phyloP scores from a whole-genome alignment of 768 basidiomycete species.

The Mrakia blollopis region DNA sequence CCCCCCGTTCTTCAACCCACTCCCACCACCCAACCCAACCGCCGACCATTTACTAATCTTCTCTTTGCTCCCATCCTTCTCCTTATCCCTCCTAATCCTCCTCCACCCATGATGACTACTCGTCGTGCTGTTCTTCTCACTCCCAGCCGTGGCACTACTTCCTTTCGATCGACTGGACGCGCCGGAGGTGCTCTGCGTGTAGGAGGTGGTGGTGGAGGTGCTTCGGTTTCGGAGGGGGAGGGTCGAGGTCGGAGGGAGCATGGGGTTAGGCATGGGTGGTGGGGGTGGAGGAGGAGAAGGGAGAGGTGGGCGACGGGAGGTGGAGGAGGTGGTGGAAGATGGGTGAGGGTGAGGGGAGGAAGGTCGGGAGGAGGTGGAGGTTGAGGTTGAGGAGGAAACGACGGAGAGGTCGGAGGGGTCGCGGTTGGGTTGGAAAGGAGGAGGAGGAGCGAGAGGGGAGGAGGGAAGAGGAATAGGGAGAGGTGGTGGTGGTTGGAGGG shows the following conservation, averaged over 20 bases:
- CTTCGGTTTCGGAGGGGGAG: not conserved
- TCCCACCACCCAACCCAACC: slow-evolving; percentile 10
- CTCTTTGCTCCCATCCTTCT: not conserved
- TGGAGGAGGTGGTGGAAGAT: not conserved
- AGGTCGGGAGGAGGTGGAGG: not conserved
- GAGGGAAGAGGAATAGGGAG: not conserved
- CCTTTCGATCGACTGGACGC: not conserved
- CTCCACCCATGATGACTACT: not conserved
- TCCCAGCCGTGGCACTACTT: not conserved
- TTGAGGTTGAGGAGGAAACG: not conserved
- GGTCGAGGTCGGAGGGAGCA: not conserved
- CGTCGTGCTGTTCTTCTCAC: not conserved
- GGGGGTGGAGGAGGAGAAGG: not conserved
- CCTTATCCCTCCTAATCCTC: slow-evolving; percentile 9
- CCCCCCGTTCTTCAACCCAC: slow-evolving; percentile 1
- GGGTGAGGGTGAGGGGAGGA: slow-evolving; percentile 10
- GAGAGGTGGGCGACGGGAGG: not conserved
- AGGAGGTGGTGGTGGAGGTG: not conserved
- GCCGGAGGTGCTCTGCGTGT: not conserved
- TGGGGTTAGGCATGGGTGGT: not conserved
- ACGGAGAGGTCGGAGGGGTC: not conserved
- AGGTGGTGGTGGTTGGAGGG: not conserved
- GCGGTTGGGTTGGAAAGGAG: not conserved
- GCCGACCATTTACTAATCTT: slow-evolving; percentile 6
- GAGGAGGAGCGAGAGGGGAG: not conserved